Base-by-base conservation (phyloP, 106 monocot genomes). In the Apostasia ramifera region DNA sequence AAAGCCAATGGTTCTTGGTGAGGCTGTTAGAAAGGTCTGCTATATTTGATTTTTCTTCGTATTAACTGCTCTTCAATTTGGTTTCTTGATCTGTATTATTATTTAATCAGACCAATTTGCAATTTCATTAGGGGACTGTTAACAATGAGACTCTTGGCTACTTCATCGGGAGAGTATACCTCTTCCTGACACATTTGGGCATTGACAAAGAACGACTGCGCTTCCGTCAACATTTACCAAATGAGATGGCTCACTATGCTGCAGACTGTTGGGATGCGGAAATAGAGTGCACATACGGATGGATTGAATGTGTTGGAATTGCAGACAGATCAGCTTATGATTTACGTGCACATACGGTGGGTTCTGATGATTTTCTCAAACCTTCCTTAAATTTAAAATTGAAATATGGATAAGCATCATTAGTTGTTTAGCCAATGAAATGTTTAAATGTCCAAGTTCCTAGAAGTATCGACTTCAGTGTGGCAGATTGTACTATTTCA, bases 231-330 rank as follows among this genome's bases (percentile, higher is more conserved):
- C 95, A 95, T 80, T 65, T 95, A 66, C 82, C 88, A n/a, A 95
- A 95, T 84, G 95, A 95, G 76, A 95, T 95, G 95, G 92, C 95
- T 74, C 95, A 97, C 59, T 97, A 97, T 81, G 95, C 95, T 72
- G 89, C 91, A 13, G 95, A 97, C 68, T 97, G 95, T 61, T 97
- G 95, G 92, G 95, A 92, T 89, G 95, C 92, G 2, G 95, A 97
- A 73, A 26, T 26, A 26, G 26, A 26, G 26, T 26, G 26, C 26
- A 26, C 26, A 26, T 92, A 85, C 79, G 95, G 95, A 37, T 97
- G 95, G 95, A 97, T 97, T 67, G 92, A 92, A 71, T 97, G 95
- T 81, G 95, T 97, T 70, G 95, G 95, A 40, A 97, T 97, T 68
- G 95, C 95, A 66, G 95, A 97, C 77, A 86, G 95, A 49, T 97